phyloP scores from a whole-genome alignment of 495 filamentous ascomycete species.

The Pseudomonodictys pantanalensis region DNA sequence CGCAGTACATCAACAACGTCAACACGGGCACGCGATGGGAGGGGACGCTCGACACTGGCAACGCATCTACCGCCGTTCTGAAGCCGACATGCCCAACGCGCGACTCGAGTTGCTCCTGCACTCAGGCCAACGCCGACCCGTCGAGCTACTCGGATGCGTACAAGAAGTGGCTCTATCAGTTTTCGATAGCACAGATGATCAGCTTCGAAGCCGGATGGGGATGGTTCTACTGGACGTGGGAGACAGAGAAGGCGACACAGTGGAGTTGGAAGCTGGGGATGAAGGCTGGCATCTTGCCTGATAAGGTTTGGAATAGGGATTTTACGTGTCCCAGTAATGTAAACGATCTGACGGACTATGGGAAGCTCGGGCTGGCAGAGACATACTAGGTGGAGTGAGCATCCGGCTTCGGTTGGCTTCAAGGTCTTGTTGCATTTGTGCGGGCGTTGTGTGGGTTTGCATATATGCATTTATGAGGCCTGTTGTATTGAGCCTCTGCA shows the following conservation, averaged over 20 bases:
- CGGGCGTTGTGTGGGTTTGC: neutral
- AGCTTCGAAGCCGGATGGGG: slow-evolving; percentile 89
- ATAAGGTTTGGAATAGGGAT: slow-evolving; percentile 67
- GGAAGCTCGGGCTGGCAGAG: slow-evolving; percentile 58
- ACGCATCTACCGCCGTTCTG: slow-evolving; percentile 53
- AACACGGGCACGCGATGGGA: slow-evolving; percentile 86
- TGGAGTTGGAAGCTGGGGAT: slow-evolving; percentile 92
- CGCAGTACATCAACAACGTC: slow-evolving; percentile 83
- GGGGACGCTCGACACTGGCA: slow-evolving; percentile 66
- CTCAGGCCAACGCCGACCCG: slow-evolving; percentile 69
- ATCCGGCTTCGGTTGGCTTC: neutral
- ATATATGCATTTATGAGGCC: too few relatives aligned
- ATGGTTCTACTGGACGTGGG: slow-evolving; percentile 99
- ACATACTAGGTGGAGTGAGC: slow-evolving; percentile 53
- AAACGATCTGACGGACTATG: slow-evolving; percentile 78
- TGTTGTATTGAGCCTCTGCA: neutral
- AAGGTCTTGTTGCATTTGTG: neutral
- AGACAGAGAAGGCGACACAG: slow-evolving; percentile 74
- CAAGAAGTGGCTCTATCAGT: slow-evolving; percentile 80
- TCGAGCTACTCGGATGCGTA: slow-evolving; percentile 67
- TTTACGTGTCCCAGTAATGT: slow-evolving; percentile 72
- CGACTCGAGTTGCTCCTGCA: slow-evolving; percentile 63
- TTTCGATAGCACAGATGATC: slow-evolving; percentile 93
- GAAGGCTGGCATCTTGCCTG: slow-evolving; percentile 77
- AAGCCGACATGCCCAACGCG: slow-evolving; percentile 70